These are phyloP conservation scores for Beauveria australis DNA, from an alignment of 2,329 filamentous ascomycete genomes.

Conservation along the genomic window DNA sequence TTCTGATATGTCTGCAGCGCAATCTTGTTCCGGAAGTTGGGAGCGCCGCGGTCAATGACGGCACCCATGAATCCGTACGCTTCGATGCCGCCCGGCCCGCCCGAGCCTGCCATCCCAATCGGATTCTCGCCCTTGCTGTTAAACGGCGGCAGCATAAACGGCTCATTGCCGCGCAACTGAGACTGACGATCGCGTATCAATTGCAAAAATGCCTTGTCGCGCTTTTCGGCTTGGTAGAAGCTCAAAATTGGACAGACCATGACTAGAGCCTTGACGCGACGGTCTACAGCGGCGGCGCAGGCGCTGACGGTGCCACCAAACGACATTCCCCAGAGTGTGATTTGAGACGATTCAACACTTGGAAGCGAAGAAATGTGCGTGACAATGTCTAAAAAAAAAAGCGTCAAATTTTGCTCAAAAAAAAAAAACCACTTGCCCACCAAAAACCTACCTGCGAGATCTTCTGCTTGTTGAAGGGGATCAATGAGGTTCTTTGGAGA, in stretches of 20 bases:
- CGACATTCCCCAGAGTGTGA: constrained; percentile 24
- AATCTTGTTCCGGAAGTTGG: constrained; percentile 19
- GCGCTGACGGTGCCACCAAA: constrained; percentile 21
- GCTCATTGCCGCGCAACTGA: constrained; percentile 28
- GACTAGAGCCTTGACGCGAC: background rate
- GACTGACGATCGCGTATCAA: constrained; percentile 30
- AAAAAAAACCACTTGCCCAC: background rate
- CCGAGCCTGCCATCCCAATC: constrained; percentile 21
- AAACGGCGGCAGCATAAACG: constrained; percentile 28
- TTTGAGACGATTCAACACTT: constrained; percentile 23
- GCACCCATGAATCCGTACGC: constrained; percentile 17
- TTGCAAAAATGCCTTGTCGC: constrained; percentile 23
- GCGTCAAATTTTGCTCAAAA: background rate
- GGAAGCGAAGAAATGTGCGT: constrained; percentile 36
- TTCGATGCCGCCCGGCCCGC: constrained; percentile 11
- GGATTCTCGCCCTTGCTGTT: constrained; percentile 28
- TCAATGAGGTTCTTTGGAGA: constrained; percentile 27
- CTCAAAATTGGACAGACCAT: constrained; percentile 1
- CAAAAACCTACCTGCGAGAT: constrained; percentile 14
- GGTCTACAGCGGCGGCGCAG: constrained; percentile 21
- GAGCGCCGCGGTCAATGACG: constrained; percentile 12
- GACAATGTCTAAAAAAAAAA: constrained; percentile 19
- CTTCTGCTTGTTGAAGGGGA: background rate
- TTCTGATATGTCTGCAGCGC: constrained; percentile 21
- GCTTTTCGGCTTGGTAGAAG: background rate